These are phyloP conservation scores for Pestalotiopsis sp. DNA, from an alignment of 2,329 filamentous ascomycete species.

Conservation along the genomic window DNA sequence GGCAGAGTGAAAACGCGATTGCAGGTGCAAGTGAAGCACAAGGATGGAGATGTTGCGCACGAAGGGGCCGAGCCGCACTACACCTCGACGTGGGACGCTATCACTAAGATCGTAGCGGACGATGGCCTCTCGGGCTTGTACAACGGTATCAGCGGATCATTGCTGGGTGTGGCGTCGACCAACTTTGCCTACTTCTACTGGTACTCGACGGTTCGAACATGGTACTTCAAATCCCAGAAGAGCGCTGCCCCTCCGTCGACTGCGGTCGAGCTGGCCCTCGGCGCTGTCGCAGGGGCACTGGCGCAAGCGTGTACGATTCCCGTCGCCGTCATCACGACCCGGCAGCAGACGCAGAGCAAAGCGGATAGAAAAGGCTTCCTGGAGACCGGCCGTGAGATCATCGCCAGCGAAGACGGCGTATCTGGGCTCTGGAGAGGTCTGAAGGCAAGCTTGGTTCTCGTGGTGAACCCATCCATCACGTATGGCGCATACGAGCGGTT, in stretches of 20 bases:
- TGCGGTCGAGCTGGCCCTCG: conserved; percentile 78
- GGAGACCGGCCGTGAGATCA: conserved; percentile 85
- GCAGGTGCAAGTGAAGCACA: conserved; percentile 85
- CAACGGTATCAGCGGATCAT: conserved; percentile 80
- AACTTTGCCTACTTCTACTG: conserved; percentile 99
- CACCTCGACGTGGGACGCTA: conserved; percentile 82
- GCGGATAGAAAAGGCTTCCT: conserved; percentile 82
- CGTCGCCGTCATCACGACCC: conserved; percentile 90
- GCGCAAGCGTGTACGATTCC: conserved; percentile 97
- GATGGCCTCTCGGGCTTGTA: conserved; percentile 87
- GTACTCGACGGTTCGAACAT: conserved; percentile 84
- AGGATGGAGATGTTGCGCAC: conserved; percentile 40
- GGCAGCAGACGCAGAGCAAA: conserved; percentile 91
- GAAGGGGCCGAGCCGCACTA: conserved; percentile 69
- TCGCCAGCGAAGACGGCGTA: conserved; percentile 87
- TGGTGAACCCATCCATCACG: conserved; percentile 95
- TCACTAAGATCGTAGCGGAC: conserved; percentile 77
- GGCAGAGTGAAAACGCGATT: conserved; percentile 90
- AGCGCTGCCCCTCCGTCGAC: conserved; percentile 66
- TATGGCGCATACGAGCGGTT: conserved; percentile 95
- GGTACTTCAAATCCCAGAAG: conserved; percentile 70
- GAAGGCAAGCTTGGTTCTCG: conserved; percentile 92
- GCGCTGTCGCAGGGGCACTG: conserved; percentile 84
- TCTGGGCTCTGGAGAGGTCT: conserved; percentile 90
- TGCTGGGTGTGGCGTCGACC: conserved; percentile 91